Conservation (phyloP, 768 basidiomycete genomes). For the Coprinopsis cinerea region DNA sequence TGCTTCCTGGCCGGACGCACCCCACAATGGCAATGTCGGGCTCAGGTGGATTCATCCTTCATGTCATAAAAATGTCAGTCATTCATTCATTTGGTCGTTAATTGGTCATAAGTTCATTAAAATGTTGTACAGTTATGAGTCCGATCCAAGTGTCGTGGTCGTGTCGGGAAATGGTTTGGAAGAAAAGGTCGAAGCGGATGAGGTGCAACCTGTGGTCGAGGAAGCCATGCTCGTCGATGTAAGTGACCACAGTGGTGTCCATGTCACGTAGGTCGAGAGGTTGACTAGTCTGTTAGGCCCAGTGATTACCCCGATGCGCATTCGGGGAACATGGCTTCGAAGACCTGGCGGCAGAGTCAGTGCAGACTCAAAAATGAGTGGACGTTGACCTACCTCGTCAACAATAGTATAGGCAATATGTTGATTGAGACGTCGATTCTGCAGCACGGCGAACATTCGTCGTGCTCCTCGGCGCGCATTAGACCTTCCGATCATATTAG, state of each 20-base stretch:
- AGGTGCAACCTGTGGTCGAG: background rate
- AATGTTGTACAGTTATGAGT: constrained; percentile 1
- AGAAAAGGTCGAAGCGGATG: background rate
- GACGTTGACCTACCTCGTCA: constrained; percentile 64
- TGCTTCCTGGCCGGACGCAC: constrained; percentile 94
- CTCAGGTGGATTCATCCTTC: constrained; percentile 82
- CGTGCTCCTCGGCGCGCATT: constrained; percentile 92
- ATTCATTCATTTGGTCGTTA: background rate
- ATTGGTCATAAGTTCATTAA: background rate
- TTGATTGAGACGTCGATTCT: constrained; percentile 92
- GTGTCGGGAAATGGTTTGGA: background rate
- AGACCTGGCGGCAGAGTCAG: constrained; percentile 33
- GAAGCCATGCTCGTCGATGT: constrained; percentile 9
- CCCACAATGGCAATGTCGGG: constrained; percentile 90
- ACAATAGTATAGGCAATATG: constrained; percentile 84
- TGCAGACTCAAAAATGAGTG: background rate
- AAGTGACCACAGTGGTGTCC: background rate
- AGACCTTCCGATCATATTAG: constrained; percentile 96
- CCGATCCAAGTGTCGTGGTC: background rate
- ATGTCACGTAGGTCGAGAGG: too few relatives aligned
- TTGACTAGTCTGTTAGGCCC: background rate
- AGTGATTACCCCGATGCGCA: background rate
- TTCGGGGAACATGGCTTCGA: constrained; percentile 59
- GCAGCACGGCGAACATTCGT: constrained; percentile 87
- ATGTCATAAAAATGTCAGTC: constrained; percentile 78